Percentiles rank a stretch among this genome's conserved stretches.
Evolutionary conservation across 2,329 filamentous ascomycete genomes (phyloP).

Genomic region (Xylariaceae sp.): DNA sequence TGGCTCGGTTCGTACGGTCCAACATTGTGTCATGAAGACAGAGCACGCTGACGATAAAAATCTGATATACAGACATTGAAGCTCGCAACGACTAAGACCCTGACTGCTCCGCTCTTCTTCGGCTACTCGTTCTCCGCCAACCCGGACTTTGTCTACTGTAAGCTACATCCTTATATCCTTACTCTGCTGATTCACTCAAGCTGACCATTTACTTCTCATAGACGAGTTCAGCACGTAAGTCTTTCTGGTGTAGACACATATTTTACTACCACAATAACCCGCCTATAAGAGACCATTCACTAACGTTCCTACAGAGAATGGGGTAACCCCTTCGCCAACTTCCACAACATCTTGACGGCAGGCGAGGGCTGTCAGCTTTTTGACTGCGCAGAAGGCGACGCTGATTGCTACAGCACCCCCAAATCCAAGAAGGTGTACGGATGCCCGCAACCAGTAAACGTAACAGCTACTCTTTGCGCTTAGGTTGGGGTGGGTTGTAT

Average conservation of each 20-base stretch:
- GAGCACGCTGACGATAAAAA: conserved; percentile 14
- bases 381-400: conserved; percentile 35
- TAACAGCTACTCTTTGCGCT: conserved; percentile 33
- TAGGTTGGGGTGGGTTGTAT: background rate
- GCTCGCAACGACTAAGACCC: conserved; percentile 36
- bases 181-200: background rate
- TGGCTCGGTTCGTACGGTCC: conserved; percentile 34
- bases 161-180: conserved; percentile 17
- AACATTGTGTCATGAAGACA: background rate
- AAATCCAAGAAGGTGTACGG: conserved; percentile 36
- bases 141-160: conserved; percentile 38
- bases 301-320: conserved; percentile 27
- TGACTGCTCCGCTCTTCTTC: conserved; percentile 37
- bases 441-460: conserved; percentile 38
- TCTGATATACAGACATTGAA: conserved; percentile 37
- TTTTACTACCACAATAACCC: background rate
- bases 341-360: conserved; percentile 35
- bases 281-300: background rate
- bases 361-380: conserved; percentile 36
- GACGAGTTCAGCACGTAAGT: conserved; percentile 38
- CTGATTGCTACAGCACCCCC: conserved; percentile 38
- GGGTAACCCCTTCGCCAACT: conserved; percentile 38
- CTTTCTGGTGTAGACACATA: background rate
- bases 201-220: conserved; percentile 19
- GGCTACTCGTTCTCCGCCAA: conserved; percentile 37